Conservation (phyloP, 2,329 filamentous ascomycete genomes). For the Diaporthe caulivora region DNA sequence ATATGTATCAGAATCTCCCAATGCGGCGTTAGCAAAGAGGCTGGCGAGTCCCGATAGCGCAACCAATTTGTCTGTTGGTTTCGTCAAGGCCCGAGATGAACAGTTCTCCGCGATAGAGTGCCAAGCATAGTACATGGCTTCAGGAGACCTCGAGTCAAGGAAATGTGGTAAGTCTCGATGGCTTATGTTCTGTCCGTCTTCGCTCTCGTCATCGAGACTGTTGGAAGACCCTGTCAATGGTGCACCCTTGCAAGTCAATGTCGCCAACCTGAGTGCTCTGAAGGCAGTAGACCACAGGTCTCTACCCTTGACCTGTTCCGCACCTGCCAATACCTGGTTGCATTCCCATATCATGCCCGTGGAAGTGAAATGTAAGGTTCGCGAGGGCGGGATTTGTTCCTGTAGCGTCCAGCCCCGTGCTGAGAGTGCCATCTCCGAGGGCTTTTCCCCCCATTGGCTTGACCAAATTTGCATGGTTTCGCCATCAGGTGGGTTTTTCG, state of each 20-base stretch:
- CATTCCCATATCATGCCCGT: background rate
- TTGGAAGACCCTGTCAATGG: too few species aligned
- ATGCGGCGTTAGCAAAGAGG: background rate
- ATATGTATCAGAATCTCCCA: background rate
- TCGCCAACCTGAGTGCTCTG: background rate
- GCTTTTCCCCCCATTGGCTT: background rate
- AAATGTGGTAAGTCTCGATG: background rate
- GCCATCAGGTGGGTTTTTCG: too few species aligned
- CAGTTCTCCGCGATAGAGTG: background rate
- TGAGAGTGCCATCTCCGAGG: background rate
- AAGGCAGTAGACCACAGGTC: background rate
- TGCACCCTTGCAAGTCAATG: too few species aligned
- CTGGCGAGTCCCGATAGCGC: background rate
- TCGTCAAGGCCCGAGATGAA: background rate
- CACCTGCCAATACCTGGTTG: background rate
- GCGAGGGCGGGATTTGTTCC: background rate
- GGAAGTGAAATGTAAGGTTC: background rate
- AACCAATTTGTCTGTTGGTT: background rate
- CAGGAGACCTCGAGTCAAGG: background rate
- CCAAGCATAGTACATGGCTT: background rate
- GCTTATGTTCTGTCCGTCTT: background rate
- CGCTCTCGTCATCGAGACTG: background rate
- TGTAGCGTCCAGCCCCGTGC: background rate
- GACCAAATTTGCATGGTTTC: background rate
- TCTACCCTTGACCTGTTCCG: too few species aligned